Base-by-base conservation (phyloP, 139 green algal species). In the Ulvella scutata region DNA sequence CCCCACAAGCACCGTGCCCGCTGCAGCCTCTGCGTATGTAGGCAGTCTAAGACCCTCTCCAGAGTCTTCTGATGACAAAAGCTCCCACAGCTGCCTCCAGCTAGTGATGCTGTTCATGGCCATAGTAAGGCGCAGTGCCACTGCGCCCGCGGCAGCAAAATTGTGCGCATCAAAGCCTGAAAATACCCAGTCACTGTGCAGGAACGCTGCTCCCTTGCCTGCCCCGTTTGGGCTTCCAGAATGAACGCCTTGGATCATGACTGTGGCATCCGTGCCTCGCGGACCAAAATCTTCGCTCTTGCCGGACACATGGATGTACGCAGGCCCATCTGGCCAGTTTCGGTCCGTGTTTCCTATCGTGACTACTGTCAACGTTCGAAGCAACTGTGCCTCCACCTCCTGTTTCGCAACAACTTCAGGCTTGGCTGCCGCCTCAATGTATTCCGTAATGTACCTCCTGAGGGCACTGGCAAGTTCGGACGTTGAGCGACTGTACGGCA, bases 401-500 rank as follows among this genome's bases (percentile, higher is more conserved):
- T n/a, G n/a, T n/a, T n/a, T n/a, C n/a, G 10, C 51, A 6, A 67
- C 13, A 6, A 26, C 51, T 13, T 67, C 51, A 26, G 6, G n/a
- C 9, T n/a, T 26, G 51, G 51, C 51, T 26, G 20, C 51, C 51
- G 51, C 51, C 13, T 26, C 51, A n/a, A 67, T 26, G 51, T 26
- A 26, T 1, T n/a, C 51, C 51, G 51, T 26, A n/a, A 36, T 67
- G 51, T 67, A 67, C 51, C 20, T n/a, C 51, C 51, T n/a, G n/a
- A 67, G 51, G n/a, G 51, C 51, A 26, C 51, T 26, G 51, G 13
- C 13, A 26, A 67, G 13, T 26, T 67, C 51, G 9, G 51, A n/a
- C n/a, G 51, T 67, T 6, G 51, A 67, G 51, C 51, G 51, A 26
- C 51, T 67, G 51, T 67, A 67, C 51, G 51, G 51, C 51, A 67